Evolutionary conservation across 2,329 filamentous ascomycete species (phyloP), one percentile per base, ranked within the genome.

Genomic region (Hypoxylon sp.): DNA sequence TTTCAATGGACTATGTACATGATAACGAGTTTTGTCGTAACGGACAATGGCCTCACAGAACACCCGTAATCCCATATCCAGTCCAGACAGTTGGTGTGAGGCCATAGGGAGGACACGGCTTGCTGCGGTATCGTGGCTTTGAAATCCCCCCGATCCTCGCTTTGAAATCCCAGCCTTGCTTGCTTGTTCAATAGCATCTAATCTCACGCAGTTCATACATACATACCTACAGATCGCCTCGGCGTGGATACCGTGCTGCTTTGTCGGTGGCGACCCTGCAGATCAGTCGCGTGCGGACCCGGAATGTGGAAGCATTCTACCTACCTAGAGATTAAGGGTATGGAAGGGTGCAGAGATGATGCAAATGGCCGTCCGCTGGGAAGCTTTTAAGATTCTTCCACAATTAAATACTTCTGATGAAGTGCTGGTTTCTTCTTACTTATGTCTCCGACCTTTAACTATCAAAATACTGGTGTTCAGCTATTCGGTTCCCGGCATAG

Each of bases 111-210:
- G 66, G 65, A 53, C 55, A 67, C 74, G 73, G 75, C 67, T 72
- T 65, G 57, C 68, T 70, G 68, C 72, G 55, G 72, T 71, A 74
- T 74, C 71, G 69, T 75, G 72, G 71, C 65, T 68, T 67, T 69
- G 58, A 36, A 36, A 58, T 56, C 61, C 46, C 61, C 48, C 68
- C 60, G 69, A 41, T 57, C 56, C 46, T 63, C 50, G 60, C 53
- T 38, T 60, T 25, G 14, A 58, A 65, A 58, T 51, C 56, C 60
- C 52, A 34, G 46, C 25, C 59, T 49, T 60, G 58, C 34, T 61
- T 62, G 46, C 34, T 60, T 23, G 38, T 30, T 46, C 56, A 50
- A 64, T 48, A 52, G 17, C 13, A 58, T 51, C 14, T 48, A 60
- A 62, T 66, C 46, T 63, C 28, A 52, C 41, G 14, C 32, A 23